Percentiles rank a stretch among this genome's conserved stretches.
phyloP scores from a whole-genome alignment of 345 rosid genomes.

The Physaria fendleri region DNA sequence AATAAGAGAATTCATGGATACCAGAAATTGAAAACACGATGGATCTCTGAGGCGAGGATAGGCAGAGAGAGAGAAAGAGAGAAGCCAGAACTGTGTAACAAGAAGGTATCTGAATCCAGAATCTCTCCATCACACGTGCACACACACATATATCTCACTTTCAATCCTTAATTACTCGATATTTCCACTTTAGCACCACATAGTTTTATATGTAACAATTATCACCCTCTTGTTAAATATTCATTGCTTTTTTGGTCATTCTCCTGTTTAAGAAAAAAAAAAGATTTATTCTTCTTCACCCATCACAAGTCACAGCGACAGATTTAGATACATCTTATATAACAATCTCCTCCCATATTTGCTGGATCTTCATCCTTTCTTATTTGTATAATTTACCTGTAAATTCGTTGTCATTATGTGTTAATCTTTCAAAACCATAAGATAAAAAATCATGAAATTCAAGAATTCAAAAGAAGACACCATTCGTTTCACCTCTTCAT shows the following conservation, averaged over 20 bases:
- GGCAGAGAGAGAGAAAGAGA: slow-evolving; percentile 1
- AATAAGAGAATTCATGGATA: slow-evolving; percentile 58
- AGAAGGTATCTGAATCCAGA: slow-evolving; percentile 23
- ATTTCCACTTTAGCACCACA: neutral
- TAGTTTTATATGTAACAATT: neutral
- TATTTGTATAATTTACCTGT: neutral
- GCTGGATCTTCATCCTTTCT: slow-evolving; percentile 15
- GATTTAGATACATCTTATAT: slow-evolving; percentile 1
- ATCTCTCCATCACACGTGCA: slow-evolving; percentile 15
- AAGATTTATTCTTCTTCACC: slow-evolving; percentile 17
- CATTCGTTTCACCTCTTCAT: slow-evolving; percentile 5
- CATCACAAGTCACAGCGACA: slow-evolving; percentile 22
- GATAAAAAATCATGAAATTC: neutral
- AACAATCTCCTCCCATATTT: slow-evolving; percentile 12
- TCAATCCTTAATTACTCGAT: neutral
- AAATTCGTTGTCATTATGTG: neutral
- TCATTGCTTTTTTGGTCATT: neutral
- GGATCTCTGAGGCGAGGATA: slow-evolving; percentile 8
- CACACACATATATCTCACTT: neutral
- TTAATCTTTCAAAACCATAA: neutral
- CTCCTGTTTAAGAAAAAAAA: neutral
- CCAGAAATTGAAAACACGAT: neutral
- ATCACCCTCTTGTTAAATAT: neutral
- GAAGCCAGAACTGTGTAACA: slow-evolving; percentile 13
- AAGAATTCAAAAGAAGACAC: slow-evolving; percentile 11